These are phyloP conservation scores for Fraxinus baroniana DNA, from an alignment of 305 asterid species.

Conservation along the genomic window DNA sequence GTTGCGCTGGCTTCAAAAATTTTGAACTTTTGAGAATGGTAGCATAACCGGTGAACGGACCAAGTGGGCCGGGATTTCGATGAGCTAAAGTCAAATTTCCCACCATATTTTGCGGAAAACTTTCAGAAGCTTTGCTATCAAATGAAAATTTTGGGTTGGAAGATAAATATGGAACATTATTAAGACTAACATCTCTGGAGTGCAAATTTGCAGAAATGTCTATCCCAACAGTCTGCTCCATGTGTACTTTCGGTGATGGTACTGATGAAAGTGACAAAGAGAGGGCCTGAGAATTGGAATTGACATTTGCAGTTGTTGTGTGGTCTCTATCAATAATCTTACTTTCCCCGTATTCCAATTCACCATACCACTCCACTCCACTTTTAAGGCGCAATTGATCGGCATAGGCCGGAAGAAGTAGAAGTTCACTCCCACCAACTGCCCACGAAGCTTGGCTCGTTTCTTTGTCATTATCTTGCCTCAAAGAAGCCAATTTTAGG, in stretches of 20 bases:
- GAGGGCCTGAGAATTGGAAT: constrained; percentile 47
- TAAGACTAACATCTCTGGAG: not conserved
- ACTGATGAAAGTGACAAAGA: constrained; percentile 64
- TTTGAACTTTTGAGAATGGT: constrained; percentile 60
- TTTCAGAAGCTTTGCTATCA: not conserved
- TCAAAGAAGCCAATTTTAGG: constrained; percentile 23
- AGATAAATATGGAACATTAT: constrained; percentile 12
- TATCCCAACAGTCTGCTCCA: constrained; percentile 19
- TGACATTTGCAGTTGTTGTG: constrained; percentile 12
- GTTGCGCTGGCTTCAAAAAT: constrained; percentile 65
- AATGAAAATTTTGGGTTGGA: not conserved
- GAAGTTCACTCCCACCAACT: constrained; percentile 31
- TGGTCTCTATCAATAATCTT: constrained; percentile 21
- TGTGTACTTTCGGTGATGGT: constrained; percentile 37
- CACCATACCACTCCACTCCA: constrained; percentile 30
- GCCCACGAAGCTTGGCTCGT: constrained; percentile 27
- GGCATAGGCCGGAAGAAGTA: constrained; percentile 30
- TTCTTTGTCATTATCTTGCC: constrained; percentile 27
- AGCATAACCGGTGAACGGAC: constrained; percentile 78
- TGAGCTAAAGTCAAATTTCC: constrained; percentile 26
- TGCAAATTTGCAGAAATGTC: constrained; percentile 1
- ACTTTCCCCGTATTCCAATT: constrained; percentile 8
- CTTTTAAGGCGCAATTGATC: constrained; percentile 29
- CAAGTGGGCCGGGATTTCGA: constrained; percentile 61
- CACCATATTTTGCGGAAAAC: constrained; percentile 14